Base-by-base conservation (phyloP, 306 rosid genomes). In the Vigna reflexopilosa region DNA sequence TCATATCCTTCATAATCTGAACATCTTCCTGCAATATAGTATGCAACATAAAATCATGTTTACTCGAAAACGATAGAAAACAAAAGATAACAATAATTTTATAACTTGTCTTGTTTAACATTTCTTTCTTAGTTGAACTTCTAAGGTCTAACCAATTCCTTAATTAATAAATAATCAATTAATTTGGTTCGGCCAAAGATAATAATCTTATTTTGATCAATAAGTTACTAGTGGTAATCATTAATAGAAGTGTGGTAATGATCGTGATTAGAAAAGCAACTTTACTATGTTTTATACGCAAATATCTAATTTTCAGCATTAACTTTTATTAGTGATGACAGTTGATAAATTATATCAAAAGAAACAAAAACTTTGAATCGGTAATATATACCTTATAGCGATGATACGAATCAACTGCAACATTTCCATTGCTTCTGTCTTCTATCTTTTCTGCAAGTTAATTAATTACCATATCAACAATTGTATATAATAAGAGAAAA, bases 1-100 rank as follows among this genome's bases (percentile, higher is more conserved):
- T 80, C 83, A 92, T 87, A 0, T 86, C 73, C 67, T 92, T 90
- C 90, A 87, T 81, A 2, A 90, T 87, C 45, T 65, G 79, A 59
- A 88, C 87, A 73, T 92, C 95, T 76, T 92, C 90, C 96, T 87
- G 20, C 5, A 62, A 36, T 7, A 51, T 7, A 16, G 0, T 2
- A 63, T 5, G 14, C 16, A 74, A 44, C 14, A 3, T 11, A 0
- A 49, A 22, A 13, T 26, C 20, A 16, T 7, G 26, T 57, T 55
- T 3, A 9, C 3, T 20, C 19, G 58, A 52, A 52, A 7, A 58
- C 0, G 65, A 30, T 30, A 3, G 32, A 3, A 28, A 28, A 28
- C 4, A 28, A 28, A 28, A 4, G 32, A 30, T 30, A 30, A 4
- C 5, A 30, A 30, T 4, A 3, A 30, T 30, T 30, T 4, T 30